Evolutionary conservation across 1,284 basidiomycete species (phyloP).

Genomic region (Ceratobasidium sp.): DNA sequence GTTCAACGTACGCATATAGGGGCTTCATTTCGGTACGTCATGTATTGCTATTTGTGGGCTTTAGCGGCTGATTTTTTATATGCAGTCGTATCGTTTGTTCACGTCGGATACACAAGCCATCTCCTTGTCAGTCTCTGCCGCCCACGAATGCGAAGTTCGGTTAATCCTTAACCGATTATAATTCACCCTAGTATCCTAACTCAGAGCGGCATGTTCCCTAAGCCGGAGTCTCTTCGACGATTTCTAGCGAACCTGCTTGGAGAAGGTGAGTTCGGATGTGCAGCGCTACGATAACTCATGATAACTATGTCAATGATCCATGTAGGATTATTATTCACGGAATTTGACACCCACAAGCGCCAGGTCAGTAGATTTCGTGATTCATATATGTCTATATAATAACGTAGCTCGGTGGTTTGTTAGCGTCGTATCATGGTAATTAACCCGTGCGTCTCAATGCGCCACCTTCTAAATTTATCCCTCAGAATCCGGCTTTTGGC

Average conservation of each 20-base stretch:
- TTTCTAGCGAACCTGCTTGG: slow-evolving; percentile 24
- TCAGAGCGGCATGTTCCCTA: slow-evolving; percentile 14
- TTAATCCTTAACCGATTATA: not conserved
- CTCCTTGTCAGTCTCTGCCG: slow-evolving; percentile 15
- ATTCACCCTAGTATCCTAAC: not conserved
- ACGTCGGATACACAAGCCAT: slow-evolving; percentile 28
- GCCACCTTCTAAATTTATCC: not conserved
- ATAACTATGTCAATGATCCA: not conserved
- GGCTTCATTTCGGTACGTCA: slow-evolving; percentile 49
- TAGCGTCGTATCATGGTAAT: slow-evolving; percentile 42
- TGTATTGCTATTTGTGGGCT: not conserved
- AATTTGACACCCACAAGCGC: slow-evolving; percentile 48
- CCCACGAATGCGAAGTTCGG: not conserved
- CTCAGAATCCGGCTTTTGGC: slow-evolving; percentile 48
- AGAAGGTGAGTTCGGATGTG: slow-evolving; percentile 12
- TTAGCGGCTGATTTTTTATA: not conserved
- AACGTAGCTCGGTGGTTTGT: slow-evolving; percentile 1
- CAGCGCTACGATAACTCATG: not conserved
- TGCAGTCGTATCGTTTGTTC: slow-evolving; percentile 20
- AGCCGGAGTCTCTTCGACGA: slow-evolving; percentile 23
- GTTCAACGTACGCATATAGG: slow-evolving; percentile 54
- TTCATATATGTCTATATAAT: slow-evolving; percentile 7
- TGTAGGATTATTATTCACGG: slow-evolving; percentile 43
- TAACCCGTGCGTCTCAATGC: not conserved
- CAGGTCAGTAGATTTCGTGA: slow-evolving; percentile 31